Base-by-base conservation (phyloP, 768 basidiomycete genomes). In the Lentinus brumalis region DNA sequence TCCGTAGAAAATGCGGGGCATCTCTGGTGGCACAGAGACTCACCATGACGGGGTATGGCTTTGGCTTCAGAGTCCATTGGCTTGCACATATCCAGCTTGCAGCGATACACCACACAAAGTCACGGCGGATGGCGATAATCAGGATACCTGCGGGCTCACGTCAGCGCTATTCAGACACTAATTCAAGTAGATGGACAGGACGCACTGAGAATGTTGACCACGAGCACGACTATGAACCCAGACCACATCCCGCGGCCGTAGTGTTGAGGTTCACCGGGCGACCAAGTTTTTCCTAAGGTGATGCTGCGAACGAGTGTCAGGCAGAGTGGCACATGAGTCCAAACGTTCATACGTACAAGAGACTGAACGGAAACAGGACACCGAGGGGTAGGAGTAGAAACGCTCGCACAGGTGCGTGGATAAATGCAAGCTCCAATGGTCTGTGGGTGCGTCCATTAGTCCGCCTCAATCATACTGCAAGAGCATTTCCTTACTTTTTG, bases 321-420 rank as follows among this genome's bases (percentile, higher is more conserved):
- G 21, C 21, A 26, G 21, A 26, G 21, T 26, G 1, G 2, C 21
- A 26, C 21, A 26, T 26, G 21, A 2, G 1, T 26, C 21, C 1
- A 26, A 26, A 26, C 21, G 21, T 26, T 26, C 21, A 26, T 5
- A n/a, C 77, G 47, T 61, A 82, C 79, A 88, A 86, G 14, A 87
- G 79, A 42, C 80, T 83, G 63, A 86, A 83, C 0, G 83, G 80
- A 61, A 92, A 86, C 59, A 89, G 75, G 39, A 89, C 75, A 4
- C 74, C 74, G 30, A 88, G 71, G 2, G 85, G 83, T 2, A 87
- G 61, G 11, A 77, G 67, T 56, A 79, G 68, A 69, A 89, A 89
- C 60, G 93, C 86, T 3, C 91, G 81, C 55, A 96, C 78, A 0
- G 96, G 96, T 0, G 91, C 90, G 66, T 97, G 95, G 57, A 97